phyloP scores from a whole-genome alignment of 2,329 filamentous ascomycete species.

The Pyricularia pennisetigena region DNA sequence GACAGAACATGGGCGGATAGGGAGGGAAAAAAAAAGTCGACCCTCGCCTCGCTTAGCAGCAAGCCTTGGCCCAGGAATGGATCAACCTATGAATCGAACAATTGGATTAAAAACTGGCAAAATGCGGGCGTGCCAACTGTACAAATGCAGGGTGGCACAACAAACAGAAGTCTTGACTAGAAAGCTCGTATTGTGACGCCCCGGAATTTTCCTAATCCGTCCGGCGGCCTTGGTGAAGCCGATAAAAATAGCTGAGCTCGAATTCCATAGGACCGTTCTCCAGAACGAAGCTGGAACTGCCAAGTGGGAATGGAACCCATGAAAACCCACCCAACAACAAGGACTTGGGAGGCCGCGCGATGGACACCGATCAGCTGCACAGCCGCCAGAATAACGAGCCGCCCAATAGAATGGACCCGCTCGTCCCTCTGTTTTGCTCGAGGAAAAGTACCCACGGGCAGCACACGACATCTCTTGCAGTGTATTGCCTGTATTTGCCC shows the following conservation, averaged over 20 bases:
- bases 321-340: background rate
- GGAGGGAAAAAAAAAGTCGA: too few relatives aligned
- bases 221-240: background rate
- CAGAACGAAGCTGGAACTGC: background rate
- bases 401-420: background rate
- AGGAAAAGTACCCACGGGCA: background rate
- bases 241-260: background rate
- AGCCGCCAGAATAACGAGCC: background rate
- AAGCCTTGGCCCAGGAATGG: too few relatives aligned
- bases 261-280: background rate
- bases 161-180: background rate
- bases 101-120: background rate
- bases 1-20: too few relatives aligned
- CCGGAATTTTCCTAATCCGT: background rate
- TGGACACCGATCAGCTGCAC: background rate
- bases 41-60: too few relatives aligned
- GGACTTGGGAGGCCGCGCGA: background rate
- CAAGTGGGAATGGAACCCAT: background rate
- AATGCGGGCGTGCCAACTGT: background rate
- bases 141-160: background rate
- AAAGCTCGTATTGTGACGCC: background rate
- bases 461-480: background rate
- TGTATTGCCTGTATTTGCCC: background rate
- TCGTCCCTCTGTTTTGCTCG: background rate
- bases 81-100: background rate